These are phyloP conservation scores for Musa balbisiana DNA, from an alignment of 202 grass and related monocot species.

Conservation along the genomic window DNA sequence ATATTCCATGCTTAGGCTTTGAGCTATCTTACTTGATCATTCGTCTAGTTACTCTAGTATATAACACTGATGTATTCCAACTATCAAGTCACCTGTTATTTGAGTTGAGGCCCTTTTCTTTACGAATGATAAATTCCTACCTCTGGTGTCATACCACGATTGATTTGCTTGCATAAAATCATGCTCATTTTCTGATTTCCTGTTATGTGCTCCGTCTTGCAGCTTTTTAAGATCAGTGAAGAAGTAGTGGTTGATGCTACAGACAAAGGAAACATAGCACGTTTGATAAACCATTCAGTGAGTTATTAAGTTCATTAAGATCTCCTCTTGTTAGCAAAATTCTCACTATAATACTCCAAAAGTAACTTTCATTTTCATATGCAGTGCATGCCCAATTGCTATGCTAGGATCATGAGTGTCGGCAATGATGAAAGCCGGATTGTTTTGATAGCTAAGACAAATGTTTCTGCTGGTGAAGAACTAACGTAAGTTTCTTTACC, in stretches of 20 bases:
- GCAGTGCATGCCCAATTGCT: constrained; percentile 33
- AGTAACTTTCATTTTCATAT: constrained; percentile 8
- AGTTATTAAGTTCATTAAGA: constrained; percentile 25
- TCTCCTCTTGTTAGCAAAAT: constrained; percentile 15
- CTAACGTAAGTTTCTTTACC: constrained; percentile 12
- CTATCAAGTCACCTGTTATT: too few relatives aligned
- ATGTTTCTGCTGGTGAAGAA: constrained; percentile 15
- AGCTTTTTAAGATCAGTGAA: constrained; percentile 99
- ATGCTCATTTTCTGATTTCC: too few relatives aligned
- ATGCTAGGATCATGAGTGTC: constrained; percentile 13
- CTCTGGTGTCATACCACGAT: too few relatives aligned
- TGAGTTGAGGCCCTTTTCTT: too few relatives aligned
- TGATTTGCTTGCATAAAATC: too few relatives aligned
- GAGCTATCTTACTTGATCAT: too few relatives aligned
- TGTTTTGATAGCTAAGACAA: constrained; percentile 14
- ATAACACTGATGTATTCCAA: too few relatives aligned
- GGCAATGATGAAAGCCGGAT: constrained; percentile 6
- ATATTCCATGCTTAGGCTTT: too few relatives aligned
- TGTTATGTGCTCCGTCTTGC: not conserved
- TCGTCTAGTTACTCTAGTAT: too few relatives aligned
- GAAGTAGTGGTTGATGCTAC: constrained; percentile 99
- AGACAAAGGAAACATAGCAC: constrained; percentile 88
- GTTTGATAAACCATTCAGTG: constrained; percentile 98
- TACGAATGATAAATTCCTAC: too few relatives aligned
- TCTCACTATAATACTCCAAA: not conserved